A percentile compares a stretch with the other conserved stretches of the same genome.
Evolutionary conservation across 2,329 filamentous ascomycete genomes (phyloP).

Genomic region (Pseudogymnoascus sp.): DNA sequence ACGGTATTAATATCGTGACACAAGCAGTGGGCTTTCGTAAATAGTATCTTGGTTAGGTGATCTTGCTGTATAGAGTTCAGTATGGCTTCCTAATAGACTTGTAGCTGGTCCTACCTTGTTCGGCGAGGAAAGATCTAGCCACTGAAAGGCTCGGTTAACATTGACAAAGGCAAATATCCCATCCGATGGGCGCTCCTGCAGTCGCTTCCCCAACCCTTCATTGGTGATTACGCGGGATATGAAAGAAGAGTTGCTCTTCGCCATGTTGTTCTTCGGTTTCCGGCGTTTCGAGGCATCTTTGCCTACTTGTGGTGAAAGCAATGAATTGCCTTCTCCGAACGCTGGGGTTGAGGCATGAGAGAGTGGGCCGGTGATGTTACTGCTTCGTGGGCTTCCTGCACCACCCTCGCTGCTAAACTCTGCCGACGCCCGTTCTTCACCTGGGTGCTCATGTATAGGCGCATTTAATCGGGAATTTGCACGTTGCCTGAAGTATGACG

Average conservation of each 20-base stretch:
- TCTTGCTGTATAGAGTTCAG: conserved; percentile 37
- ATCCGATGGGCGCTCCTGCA: conserved; percentile 69
- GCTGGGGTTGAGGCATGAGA: conserved; percentile 43
- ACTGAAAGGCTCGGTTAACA: conserved; percentile 90
- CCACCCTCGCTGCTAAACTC: conserved; percentile 52
- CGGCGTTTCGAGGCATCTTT: conserved; percentile 73
- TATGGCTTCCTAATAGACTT: not conserved
- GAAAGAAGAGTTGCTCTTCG: conserved; percentile 97
- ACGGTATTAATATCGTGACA: conserved; percentile 86
- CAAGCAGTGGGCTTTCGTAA: conserved; percentile 90
- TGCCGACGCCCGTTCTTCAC: conserved; percentile 50
- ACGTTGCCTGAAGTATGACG: conserved; percentile 46
- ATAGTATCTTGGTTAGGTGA: conserved; percentile 89
- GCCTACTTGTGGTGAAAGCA: conserved; percentile 52
- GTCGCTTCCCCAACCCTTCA: conserved; percentile 67
- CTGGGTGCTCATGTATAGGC: conserved; percentile 54
- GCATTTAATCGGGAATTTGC: conserved; percentile 39
- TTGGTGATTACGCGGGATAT: conserved; percentile 94
- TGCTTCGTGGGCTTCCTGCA: conserved; percentile 45
- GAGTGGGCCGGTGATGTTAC: conserved; percentile 20
- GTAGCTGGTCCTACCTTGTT: conserved; percentile 44
- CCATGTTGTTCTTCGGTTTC: conserved; percentile 97
- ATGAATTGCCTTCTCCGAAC: conserved; percentile 80
- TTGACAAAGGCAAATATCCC: conserved; percentile 90
- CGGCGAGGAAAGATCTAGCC: conserved; percentile 78